Conservation (phyloP, 495 filamentous ascomycete genomes). For the Tuber borchii region DNA sequence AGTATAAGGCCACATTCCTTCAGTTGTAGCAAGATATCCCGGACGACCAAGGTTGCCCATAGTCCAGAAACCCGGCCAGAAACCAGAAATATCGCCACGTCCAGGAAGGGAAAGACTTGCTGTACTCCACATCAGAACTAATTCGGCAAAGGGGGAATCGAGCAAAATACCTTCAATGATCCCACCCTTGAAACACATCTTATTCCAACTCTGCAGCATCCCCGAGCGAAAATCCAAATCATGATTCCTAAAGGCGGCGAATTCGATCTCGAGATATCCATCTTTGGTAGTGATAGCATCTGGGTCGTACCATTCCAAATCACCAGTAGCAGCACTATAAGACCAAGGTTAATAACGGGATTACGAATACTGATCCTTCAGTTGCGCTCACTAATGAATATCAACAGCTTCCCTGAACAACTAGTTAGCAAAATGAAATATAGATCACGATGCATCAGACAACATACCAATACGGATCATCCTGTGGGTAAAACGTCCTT, state of each 20-base stretch:
- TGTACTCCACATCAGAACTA: constrained; percentile 11
- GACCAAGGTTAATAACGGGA: constrained; percentile 13
- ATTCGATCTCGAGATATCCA: constrained; percentile 60
- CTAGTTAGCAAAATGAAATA: constrained; percentile 22
- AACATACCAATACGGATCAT: constrained; percentile 59
- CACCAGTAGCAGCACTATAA: constrained; percentile 58
- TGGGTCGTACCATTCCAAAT: constrained; percentile 79
- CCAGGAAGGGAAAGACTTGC: constrained; percentile 72
- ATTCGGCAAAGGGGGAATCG: not conserved
- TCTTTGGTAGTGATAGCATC: constrained; percentile 64
- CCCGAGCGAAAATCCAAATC: constrained; percentile 65
- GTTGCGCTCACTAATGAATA: constrained; percentile 56
- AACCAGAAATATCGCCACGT: constrained; percentile 59
- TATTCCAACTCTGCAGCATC: constrained; percentile 81
- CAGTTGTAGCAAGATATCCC: constrained; percentile 62
- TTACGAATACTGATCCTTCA: not conserved
- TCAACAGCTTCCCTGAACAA: constrained; percentile 54
- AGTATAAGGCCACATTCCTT: constrained; percentile 75
- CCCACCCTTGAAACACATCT: constrained; percentile 70
- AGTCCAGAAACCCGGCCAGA: constrained; percentile 79
- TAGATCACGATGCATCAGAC: constrained; percentile 4
- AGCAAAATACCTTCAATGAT: constrained; percentile 51
- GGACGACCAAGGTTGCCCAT: constrained; percentile 69
- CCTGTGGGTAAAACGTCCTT: constrained; percentile 65
- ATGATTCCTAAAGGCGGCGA: constrained; percentile 64